phyloP scores from a whole-genome alignment of 768 basidiomycete genomes.

The Pulveroboletus frians region DNA sequence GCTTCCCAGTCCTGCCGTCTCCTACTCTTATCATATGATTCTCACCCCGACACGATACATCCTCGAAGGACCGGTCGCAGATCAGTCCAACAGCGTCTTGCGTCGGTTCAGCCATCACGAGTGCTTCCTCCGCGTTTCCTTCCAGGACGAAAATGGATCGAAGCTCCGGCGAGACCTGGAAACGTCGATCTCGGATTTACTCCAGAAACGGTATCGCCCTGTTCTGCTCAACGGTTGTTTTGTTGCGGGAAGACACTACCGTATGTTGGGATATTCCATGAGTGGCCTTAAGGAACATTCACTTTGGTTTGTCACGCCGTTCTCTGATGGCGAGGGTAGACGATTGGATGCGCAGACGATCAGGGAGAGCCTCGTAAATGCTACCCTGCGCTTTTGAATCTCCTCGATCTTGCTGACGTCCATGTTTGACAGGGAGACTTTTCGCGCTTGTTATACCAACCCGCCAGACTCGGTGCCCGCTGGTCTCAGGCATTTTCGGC shows the following conservation, averaged over 20 bases:
- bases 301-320: conserved; percentile 45
- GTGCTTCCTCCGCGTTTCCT: conserved; percentile 44
- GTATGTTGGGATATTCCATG: conserved; percentile 50
- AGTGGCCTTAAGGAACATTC: conserved; percentile 48
- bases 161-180: conserved; percentile 32
- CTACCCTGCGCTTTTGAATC: not conserved
- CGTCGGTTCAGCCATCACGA: conserved; percentile 36
- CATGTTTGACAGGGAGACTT: conserved; percentile 35
- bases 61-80: conserved; percentile 37
- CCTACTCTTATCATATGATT: conserved; percentile 35
- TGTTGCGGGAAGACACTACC: conserved; percentile 41
- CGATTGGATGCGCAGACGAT: conserved; percentile 25
- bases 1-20: conserved; percentile 16
- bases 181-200: conserved; percentile 28
- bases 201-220: conserved; percentile 33
- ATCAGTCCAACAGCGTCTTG: conserved; percentile 36
- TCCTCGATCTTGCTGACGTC: not conserved
- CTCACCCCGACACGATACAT: conserved; percentile 37
- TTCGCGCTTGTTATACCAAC: conserved; percentile 32
- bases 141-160: conserved; percentile 43
- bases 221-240: conserved; percentile 31
- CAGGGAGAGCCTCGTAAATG: conserved; percentile 32
- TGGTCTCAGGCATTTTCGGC: conserved; percentile 53
- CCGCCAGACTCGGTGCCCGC: conserved; percentile 48
- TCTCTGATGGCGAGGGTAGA: conserved; percentile 26